These are phyloP conservation scores for Rubia yunnanensis DNA, from an alignment of 257 asterid genomes.

Conservation along the genomic window DNA sequence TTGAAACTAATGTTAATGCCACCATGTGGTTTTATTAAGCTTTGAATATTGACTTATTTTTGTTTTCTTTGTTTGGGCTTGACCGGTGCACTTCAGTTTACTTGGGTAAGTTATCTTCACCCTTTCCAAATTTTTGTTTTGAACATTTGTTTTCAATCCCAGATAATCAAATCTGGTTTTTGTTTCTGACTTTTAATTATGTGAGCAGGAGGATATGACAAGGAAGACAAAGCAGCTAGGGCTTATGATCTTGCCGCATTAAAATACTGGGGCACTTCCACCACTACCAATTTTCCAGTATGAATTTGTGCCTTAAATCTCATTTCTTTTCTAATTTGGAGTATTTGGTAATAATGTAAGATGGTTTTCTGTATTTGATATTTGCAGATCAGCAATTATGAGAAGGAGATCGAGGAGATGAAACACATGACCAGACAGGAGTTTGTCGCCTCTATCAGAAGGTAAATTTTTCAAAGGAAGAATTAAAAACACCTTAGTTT, in stretches of 20 bases:
- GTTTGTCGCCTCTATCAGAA: slow-evolving; percentile 87
- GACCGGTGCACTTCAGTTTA: slow-evolving; percentile 36
- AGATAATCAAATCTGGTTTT: background rate
- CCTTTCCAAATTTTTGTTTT: background rate
- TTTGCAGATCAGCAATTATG: slow-evolving; percentile 72
- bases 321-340: background rate
- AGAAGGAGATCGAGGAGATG: slow-evolving; percentile 90
- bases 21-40: slow-evolving; percentile 1
- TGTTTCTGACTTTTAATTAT: background rate
- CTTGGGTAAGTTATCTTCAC: slow-evolving; percentile 42
- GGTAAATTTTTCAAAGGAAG: slow-evolving; percentile 23
- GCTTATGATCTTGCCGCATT: slow-evolving; percentile 89
- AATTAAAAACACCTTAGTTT: background rate
- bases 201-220: slow-evolving; percentile 80
- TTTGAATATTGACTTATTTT: background rate
- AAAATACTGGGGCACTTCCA: slow-evolving; percentile 93
- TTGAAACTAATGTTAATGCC: background rate
- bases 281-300: slow-evolving; percentile 89
- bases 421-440: slow-evolving; percentile 93
- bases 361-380: background rate
- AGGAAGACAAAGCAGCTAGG: slow-evolving; percentile 95
- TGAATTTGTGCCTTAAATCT: background rate
- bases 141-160: background rate
- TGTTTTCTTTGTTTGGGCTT: background rate
- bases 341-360: background rate